Evolutionary conservation across 768 basidiomycete genomes (phyloP).

Genomic region (Podaxis sp.): DNA sequence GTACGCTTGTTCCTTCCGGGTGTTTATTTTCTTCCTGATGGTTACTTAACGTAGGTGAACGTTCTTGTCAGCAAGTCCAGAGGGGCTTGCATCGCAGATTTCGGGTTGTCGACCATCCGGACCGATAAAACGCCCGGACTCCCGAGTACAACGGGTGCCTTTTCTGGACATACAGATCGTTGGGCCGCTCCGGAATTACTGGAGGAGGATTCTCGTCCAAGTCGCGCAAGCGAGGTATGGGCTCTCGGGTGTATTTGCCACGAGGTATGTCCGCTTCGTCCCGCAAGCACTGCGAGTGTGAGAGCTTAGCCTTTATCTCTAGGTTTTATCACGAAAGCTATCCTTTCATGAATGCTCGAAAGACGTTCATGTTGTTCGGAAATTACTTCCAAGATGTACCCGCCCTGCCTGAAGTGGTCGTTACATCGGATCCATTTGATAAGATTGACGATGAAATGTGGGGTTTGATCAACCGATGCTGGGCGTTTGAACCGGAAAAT

Average conservation of each 20-base stretch:
- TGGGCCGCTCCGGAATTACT: constrained; percentile 22
- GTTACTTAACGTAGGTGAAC: constrained; percentile 14
- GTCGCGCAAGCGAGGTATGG: constrained; percentile 18
- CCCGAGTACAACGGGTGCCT: not conserved
- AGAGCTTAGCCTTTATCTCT: not conserved
- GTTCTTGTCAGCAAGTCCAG: constrained; percentile 15
- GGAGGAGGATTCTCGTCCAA: not conserved
- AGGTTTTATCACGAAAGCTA: not conserved
- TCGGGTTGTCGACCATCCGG: constrained; percentile 15
- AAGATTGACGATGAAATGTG: not conserved
- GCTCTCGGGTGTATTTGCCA: constrained; percentile 19
- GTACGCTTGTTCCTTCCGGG: not conserved
- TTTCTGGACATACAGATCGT: constrained; percentile 7
- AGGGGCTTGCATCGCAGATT: constrained; percentile 19
- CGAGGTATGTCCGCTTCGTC: constrained; percentile 10
- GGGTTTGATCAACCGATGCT: not conserved
- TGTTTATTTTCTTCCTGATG: not conserved
- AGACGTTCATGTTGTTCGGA: not conserved
- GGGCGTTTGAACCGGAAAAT: not conserved
- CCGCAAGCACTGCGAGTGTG: not conserved
- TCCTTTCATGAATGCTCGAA: not conserved
- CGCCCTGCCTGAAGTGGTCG: not conserved
- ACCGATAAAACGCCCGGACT: constrained; percentile 8
- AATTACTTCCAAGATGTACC: too few relatives aligned
- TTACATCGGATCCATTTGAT: not conserved